Evolutionary conservation across 73 alveolate species (phyloP).

Genomic region (Stentor roeselii): DNA sequence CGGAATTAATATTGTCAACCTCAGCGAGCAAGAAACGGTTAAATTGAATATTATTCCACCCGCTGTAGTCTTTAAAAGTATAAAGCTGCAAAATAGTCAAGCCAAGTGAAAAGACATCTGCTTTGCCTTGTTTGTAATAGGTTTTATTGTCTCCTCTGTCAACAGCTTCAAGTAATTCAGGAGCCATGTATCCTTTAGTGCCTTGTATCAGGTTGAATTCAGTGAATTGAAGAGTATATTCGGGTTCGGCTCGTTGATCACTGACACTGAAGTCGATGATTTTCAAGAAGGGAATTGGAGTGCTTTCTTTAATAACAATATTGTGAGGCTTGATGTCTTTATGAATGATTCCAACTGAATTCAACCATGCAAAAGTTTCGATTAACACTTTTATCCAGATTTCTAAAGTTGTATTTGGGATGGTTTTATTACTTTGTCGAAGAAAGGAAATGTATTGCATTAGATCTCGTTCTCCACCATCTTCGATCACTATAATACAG

Average conservation of each 20-base stretch:
- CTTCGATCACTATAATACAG: too few species aligned
- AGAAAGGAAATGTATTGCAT: background rate
- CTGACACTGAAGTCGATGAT: background rate
- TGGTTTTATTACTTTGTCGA: background rate
- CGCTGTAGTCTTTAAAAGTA: background rate
- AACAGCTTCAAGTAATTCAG: background rate
- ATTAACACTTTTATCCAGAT: too few species aligned
- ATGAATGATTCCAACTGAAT: background rate
- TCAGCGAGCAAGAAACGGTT: background rate
- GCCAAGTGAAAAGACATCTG: slow-evolving; percentile 20
- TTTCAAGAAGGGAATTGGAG: too few species aligned
- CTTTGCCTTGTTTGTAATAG: background rate
- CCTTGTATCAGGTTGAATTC: background rate
- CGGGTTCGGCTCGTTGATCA: background rate
- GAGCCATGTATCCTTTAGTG: slow-evolving; percentile 2
- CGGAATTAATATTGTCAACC: background rate
- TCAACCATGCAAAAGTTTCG: background rate
- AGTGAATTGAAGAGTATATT: background rate
- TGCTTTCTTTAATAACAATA: background rate
- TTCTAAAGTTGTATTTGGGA: background rate
- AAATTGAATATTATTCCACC: background rate
- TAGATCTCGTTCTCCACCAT: background rate
- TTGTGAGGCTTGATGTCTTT: background rate
- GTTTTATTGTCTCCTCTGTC: background rate
- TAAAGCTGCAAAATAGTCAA: background rate